phyloP scores from a whole-genome alignment of 176 grass and related monocot genomes.

The Cenchrus fungigraminus region DNA sequence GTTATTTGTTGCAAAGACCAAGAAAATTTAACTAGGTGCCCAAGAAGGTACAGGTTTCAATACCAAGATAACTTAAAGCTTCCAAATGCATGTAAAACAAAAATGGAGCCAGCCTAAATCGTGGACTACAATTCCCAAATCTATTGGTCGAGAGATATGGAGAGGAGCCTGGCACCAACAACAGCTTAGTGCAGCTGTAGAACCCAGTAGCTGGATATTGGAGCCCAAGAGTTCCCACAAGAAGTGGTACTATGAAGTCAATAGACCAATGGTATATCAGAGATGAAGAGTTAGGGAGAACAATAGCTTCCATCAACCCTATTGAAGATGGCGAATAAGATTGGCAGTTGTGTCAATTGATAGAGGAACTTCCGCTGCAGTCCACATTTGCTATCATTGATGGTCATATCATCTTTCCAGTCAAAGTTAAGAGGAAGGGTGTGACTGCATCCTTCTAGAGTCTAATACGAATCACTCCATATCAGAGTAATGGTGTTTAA shows the following conservation, averaged over 20 bases:
- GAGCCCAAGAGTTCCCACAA: not conserved
- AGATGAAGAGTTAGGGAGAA: not conserved
- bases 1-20: constrained; percentile 10
- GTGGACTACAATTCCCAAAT: not conserved
- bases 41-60: constrained; percentile 8
- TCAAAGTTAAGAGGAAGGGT: constrained; percentile 23
- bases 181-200: not conserved
- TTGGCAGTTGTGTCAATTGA: not conserved
- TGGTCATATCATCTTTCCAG: not conserved
- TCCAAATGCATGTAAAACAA: constrained; percentile 9
- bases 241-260: not conserved
- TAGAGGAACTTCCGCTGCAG: not conserved
- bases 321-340: constrained; percentile 15
- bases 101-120: too few species aligned
- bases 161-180: constrained; percentile 22
- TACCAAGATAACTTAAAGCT: constrained; percentile 19
- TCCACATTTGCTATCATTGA: constrained; percentile 5
- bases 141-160: not conserved
- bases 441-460: not conserved
- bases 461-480: not conserved
- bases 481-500: not conserved
- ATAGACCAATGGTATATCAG: not conserved
- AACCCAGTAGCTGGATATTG: not conserved
- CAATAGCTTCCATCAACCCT: not conserved
- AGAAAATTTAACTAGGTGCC: constrained; percentile 16